Percentiles rank a stretch among this genome's conserved stretches.
phyloP scores from a whole-genome alignment of 2,329 filamentous ascomycete genomes.

The Monosporascus sp. region DNA sequence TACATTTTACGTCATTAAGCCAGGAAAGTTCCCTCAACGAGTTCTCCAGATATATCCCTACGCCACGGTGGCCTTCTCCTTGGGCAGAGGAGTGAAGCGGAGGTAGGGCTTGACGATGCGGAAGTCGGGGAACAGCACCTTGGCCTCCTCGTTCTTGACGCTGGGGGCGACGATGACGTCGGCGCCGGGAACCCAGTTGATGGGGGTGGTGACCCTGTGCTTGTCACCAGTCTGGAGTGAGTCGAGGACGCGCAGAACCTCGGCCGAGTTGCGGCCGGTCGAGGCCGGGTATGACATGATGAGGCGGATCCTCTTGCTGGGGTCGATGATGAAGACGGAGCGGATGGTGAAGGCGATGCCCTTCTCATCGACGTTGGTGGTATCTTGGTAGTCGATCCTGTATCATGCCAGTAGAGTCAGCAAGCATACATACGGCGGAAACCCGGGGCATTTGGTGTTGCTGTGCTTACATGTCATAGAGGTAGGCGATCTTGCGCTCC shows the following conservation, averaged over 20 bases:
- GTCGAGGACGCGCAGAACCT: slow-evolving; percentile 75
- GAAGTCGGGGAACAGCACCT: slow-evolving; percentile 79
- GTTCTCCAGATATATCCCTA: slow-evolving; percentile 11
- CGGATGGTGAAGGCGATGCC: slow-evolving; percentile 91
- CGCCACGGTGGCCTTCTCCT: slow-evolving; percentile 41
- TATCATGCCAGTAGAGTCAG: not conserved
- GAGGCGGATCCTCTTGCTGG: slow-evolving; percentile 86
- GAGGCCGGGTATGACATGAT: slow-evolving; percentile 91
- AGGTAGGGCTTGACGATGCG: slow-evolving; percentile 67
- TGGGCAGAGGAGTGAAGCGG: slow-evolving; percentile 64
- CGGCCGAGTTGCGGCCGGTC: slow-evolving; percentile 76
- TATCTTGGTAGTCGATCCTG: slow-evolving; percentile 74
- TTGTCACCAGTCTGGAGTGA: slow-evolving; percentile 80
- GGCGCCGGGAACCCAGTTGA: slow-evolving; percentile 84
- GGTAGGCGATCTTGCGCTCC: slow-evolving; percentile 67
- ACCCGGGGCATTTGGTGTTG: too few species aligned
- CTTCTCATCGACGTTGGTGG: slow-evolving; percentile 75
- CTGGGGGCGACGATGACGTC: slow-evolving; percentile 88
- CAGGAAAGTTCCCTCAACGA: not conserved
- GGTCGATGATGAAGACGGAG: slow-evolving; percentile 92
- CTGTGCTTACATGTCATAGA: slow-evolving; percentile 67
- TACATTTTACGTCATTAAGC: not conserved
- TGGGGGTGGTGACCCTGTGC: slow-evolving; percentile 81
- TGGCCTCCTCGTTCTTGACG: slow-evolving; percentile 79
- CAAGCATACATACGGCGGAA: too few species aligned